phyloP scores from a whole-genome alignment of 1,284 basidiomycete genomes.

The Marasmius oreades region DNA sequence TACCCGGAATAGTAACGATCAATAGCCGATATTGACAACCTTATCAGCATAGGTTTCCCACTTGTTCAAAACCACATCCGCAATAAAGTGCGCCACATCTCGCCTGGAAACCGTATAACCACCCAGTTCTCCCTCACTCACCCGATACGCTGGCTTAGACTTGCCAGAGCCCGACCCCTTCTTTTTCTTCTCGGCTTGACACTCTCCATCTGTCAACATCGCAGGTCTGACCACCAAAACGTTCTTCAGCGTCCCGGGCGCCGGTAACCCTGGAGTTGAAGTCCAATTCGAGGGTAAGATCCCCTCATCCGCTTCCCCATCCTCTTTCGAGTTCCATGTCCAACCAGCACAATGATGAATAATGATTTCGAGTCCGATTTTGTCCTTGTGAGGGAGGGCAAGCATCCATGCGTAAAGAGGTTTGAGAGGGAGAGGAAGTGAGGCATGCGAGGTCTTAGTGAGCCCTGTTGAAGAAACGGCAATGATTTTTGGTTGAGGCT shows the following conservation, averaged over 20 bases:
- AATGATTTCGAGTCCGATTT: conserved; percentile 40
- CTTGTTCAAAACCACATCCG: not conserved
- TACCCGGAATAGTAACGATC: too few species aligned
- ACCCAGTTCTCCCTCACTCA: conserved; percentile 7
- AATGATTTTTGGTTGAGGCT: conserved; percentile 44
- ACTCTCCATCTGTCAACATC: conserved; percentile 52
- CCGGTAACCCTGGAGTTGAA: conserved; percentile 33
- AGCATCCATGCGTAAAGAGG: conserved; percentile 35
- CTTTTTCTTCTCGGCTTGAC: conserved; percentile 37
- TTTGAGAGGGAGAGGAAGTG: conserved; percentile 46
- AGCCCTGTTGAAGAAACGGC: conserved; percentile 50
- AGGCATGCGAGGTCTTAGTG: conserved; percentile 36
- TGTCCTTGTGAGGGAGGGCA: conserved; percentile 40
- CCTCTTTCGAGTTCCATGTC: conserved; percentile 36
- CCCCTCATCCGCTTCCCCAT: conserved; percentile 32
- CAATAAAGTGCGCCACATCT: not conserved
- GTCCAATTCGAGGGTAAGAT: conserved; percentile 43
- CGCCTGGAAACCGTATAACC: not conserved
- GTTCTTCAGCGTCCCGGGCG: conserved; percentile 37
- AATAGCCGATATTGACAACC: not conserved
- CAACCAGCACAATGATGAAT: conserved; percentile 33
- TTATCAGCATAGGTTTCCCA: not conserved
- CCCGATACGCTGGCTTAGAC: conserved; percentile 29
- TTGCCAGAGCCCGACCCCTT: not conserved
- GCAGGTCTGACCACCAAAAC: conserved; percentile 52